phyloP scores from a whole-genome alignment of 2,329 filamentous ascomycete genomes.

The Waltergamsia citrina region DNA sequence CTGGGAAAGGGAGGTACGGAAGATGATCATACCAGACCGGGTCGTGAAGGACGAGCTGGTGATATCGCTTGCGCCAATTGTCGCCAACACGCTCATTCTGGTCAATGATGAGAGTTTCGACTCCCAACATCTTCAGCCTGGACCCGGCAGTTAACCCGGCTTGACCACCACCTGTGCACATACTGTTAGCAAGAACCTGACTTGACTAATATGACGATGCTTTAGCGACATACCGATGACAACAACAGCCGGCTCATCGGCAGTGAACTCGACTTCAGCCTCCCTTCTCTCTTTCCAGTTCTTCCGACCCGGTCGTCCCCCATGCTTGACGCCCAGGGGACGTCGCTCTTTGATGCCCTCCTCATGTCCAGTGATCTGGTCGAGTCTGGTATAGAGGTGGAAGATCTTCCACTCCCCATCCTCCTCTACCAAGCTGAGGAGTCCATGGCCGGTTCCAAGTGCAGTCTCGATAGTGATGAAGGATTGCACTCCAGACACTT shows the following conservation, averaged over 20 bases:
- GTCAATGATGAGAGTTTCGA: slow-evolving; percentile 49
- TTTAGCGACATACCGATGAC: slow-evolving; percentile 41
- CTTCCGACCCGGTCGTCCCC: slow-evolving; percentile 35
- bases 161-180: slow-evolving; percentile 44
- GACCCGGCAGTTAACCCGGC: slow-evolving; percentile 48
- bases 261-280: slow-evolving; percentile 35
- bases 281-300: slow-evolving; percentile 51
- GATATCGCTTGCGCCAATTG: slow-evolving; percentile 54
- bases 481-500: slow-evolving; percentile 42
- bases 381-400: slow-evolving; percentile 51
- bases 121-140: slow-evolving; percentile 47
- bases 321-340: slow-evolving; percentile 47
- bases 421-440: slow-evolving; percentile 40
- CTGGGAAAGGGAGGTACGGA: slow-evolving; percentile 55
- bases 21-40: slow-evolving; percentile 53
- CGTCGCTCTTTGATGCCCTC: slow-evolving; percentile 37
- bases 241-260: slow-evolving; percentile 44
- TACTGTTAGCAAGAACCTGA: slow-evolving; percentile 2
- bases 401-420: slow-evolving; percentile 48
- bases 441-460: slow-evolving; percentile 44
- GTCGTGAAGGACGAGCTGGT: slow-evolving; percentile 59
- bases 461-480: slow-evolving; percentile 45
- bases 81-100: slow-evolving; percentile 48
- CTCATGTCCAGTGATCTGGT: slow-evolving; percentile 42
- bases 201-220: background rate